Conservation (phyloP, 306 rosid genomes). For the Cyamopsis tetragonoloba region DNA sequence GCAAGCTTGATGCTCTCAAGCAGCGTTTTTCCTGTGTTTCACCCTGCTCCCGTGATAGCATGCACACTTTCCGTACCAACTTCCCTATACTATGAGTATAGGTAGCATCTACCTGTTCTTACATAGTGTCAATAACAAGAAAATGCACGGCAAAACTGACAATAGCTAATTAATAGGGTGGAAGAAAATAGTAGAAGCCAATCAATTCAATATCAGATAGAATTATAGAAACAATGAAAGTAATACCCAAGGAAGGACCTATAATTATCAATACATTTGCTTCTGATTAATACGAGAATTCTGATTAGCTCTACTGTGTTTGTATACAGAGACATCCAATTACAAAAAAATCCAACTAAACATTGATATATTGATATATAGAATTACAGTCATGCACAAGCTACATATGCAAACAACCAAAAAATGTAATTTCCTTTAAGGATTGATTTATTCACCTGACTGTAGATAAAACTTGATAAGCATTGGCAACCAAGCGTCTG, state of each 20-base stretch:
- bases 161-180: background rate
- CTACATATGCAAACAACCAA: constrained; percentile 2
- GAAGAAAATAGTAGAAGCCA: background rate
- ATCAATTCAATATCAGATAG: background rate
- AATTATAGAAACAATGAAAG: background rate
- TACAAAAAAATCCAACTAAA: background rate
- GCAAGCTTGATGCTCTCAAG: constrained; percentile 92
- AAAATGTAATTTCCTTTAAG: background rate
- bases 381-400: background rate
- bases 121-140: constrained; percentile 23
- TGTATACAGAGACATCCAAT: background rate
- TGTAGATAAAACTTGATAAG: constrained; percentile 69
- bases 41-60: constrained; percentile 55
- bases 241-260: background rate
- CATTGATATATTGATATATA: background rate
- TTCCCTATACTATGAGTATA: constrained; percentile 75
- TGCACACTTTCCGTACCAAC: constrained; percentile 70
- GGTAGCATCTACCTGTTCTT: constrained; percentile 74
- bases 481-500: constrained; percentile 82
- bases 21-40: constrained; percentile 50
- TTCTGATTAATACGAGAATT: background rate
- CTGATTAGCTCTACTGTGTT: background rate
- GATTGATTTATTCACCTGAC: constrained; percentile 54
- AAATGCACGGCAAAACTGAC: background rate
- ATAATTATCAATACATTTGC: background rate